Percentiles rank a stretch among this genome's conserved stretches.
Evolutionary conservation across 2,329 filamentous ascomycete genomes (phyloP).

Genomic region (Fusarium beomiforme): DNA sequence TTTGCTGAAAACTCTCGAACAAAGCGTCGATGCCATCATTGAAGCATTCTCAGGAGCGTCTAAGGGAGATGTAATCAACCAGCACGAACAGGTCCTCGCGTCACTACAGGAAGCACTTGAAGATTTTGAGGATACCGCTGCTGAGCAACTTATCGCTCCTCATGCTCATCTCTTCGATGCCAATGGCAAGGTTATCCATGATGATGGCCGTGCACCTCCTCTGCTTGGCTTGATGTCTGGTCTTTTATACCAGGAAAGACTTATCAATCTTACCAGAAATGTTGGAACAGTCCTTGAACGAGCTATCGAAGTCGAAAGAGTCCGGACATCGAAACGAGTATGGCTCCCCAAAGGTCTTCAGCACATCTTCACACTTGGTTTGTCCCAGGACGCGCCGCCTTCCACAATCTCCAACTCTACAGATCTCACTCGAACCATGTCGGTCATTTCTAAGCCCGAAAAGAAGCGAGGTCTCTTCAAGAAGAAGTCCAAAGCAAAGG

Average conservation of each 20-base stretch:
- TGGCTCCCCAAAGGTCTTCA: constrained; percentile 14
- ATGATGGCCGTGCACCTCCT: background rate
- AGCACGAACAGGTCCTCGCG: background rate
- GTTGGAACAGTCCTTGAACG: background rate
- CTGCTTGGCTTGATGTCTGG: constrained; percentile 14
- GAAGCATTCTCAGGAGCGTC: background rate
- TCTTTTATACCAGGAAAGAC: constrained; percentile 4
- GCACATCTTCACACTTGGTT: background rate
- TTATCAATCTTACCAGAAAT: constrained; percentile 9
- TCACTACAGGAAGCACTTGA: constrained; percentile 4
- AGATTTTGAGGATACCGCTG: constrained; percentile 7
- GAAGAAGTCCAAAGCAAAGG: background rate
- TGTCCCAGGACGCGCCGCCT: constrained; percentile 15
- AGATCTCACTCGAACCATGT: constrained; percentile 10
- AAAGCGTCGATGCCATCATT: background rate
- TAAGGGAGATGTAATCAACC: background rate
- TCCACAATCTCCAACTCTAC: background rate
- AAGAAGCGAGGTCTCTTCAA: constrained; percentile 5
- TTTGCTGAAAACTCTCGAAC: background rate
- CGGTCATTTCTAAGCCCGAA: background rate
- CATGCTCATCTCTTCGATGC: constrained; percentile 13
- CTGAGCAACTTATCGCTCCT: background rate
- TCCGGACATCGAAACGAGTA: background rate
- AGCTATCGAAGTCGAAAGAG: background rate
- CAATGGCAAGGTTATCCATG: constrained; percentile 2